These are phyloP conservation scores for Globisporangium okanoganense DNA, from an alignment of 352 stramenopile genomes.

Conservation along the genomic window DNA sequence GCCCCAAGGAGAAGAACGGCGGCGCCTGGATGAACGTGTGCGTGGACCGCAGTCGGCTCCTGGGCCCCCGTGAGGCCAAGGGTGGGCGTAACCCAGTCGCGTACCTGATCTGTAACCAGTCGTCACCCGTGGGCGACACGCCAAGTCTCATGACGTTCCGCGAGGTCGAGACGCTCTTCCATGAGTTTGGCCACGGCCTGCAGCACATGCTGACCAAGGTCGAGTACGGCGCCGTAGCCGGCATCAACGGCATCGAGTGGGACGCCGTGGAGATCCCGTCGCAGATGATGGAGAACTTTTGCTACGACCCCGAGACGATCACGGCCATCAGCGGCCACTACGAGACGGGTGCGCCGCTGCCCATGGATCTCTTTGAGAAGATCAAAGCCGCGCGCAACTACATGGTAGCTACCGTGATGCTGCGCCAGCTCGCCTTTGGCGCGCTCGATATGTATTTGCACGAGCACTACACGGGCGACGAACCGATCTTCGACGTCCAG, in stretches of 20 bases:
- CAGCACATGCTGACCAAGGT: constrained; percentile 99
- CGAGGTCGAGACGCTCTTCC: constrained; percentile 96
- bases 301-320: constrained; percentile 92
- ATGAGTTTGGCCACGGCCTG: constrained; percentile 96
- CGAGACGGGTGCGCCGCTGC: constrained; percentile 88
- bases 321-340: constrained; percentile 79
- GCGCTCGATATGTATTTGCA: constrained; percentile 86
- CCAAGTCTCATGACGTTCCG: constrained; percentile 98
- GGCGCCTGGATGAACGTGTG: constrained; percentile 98
- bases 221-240: constrained; percentile 93
- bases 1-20: constrained; percentile 95
- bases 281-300: constrained; percentile 99
- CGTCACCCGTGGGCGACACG: constrained; percentile 88
- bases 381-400: constrained; percentile 94
- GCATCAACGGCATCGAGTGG: constrained; percentile 98
- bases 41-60: constrained; percentile 89
- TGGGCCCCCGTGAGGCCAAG: constrained; percentile 54
- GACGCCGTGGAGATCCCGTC: constrained; percentile 97
- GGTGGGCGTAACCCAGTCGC: constrained; percentile 89
- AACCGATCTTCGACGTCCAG: constrained; percentile 94
- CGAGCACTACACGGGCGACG: constrained; percentile 58
- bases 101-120: constrained; percentile 98
- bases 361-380: constrained; percentile 95
- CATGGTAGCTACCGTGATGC: constrained; percentile 93
- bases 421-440: constrained; percentile 96